Percentiles rank a stretch among this genome's conserved stretches.
Evolutionary conservation across 2,329 filamentous ascomycete genomes (phyloP).

Genomic region (Alternaria incomplexa): DNA sequence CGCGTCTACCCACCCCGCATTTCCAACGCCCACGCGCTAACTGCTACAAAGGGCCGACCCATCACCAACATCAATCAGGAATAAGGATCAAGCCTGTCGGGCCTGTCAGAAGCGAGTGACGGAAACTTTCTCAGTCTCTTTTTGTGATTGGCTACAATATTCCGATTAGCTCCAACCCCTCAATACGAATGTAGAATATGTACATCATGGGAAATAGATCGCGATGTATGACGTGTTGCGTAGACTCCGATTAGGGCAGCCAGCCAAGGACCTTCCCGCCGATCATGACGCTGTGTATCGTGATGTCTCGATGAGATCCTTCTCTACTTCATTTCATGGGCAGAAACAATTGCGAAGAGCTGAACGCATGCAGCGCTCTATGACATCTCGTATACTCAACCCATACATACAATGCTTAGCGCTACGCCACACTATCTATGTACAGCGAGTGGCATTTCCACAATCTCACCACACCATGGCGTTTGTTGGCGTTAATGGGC

Average conservation of each 20-base stretch:
- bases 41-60: background rate
- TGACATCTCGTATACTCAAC: no score
- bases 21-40: background rate
- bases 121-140: background rate
- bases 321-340: no score
- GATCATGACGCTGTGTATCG: conserved; percentile 3
- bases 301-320: background rate
- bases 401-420: background rate
- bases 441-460: no score
- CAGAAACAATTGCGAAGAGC: no score
- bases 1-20: conserved; percentile 5
- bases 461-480: no score
- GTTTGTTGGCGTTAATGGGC: background rate
- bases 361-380: no score
- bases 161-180: background rate
- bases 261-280: background rate
- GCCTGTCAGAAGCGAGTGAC: background rate
- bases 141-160: background rate
- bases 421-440: background rate
- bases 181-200: background rate
- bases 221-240: conserved; percentile 2
- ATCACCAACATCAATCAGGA: background rate
- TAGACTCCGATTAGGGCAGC: background rate
- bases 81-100: background rate
- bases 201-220: background rate